Base-by-base conservation (phyloP, 2,329 filamentous ascomycete genomes). In the Stagonosporopsis rhizophila region DNA sequence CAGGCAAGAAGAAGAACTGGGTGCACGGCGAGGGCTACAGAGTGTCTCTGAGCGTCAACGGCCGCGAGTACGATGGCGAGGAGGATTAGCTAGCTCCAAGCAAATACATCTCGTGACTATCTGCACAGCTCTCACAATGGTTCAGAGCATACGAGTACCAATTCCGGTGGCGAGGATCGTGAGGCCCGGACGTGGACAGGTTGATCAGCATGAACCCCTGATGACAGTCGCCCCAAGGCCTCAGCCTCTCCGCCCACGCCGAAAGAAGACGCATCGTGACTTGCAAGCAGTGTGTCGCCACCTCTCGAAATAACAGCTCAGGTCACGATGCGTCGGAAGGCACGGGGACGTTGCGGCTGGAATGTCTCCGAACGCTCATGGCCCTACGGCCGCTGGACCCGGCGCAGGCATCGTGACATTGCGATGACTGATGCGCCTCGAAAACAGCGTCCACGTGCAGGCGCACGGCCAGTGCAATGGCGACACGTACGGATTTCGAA, bases 1-100 rank as follows among this genome's bases (percentile, higher is more conserved):
- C 68, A 30, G 75, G 75, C 4, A 77, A 76, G 70, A 77, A 73
- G 71, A 77, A 77, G 66, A 69, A 73, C 30, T 76, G 75, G 75
- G 56, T 69, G 12, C 67, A 57, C 17, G 72, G 66, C 22, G 47
- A 56, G 20, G 73, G 73, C 8, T 58, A 67, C 46, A 74, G 69
- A 39, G 67, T 75, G 15, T 20, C 60, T 48, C 34, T 75, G 56
- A 67, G 60, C 20, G 61, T 74, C 45, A 68, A 71, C 53, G 69
- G 68, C 20, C 58, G 48, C 40, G 66, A 64, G 35, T 70, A 66
- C 41, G 60, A 41, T 28, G 58, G 49, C 17, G 59, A 57, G 2
- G 59, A 66, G 25, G 52, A 56, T 42, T 53, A 60, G 42, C 40
- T 44, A 22, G 17, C 34, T 30, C 17, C 17, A 22, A 19, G 27